phyloP scores from a whole-genome alignment of 306 rosid genomes.

The Styphnolobium japonicum region DNA sequence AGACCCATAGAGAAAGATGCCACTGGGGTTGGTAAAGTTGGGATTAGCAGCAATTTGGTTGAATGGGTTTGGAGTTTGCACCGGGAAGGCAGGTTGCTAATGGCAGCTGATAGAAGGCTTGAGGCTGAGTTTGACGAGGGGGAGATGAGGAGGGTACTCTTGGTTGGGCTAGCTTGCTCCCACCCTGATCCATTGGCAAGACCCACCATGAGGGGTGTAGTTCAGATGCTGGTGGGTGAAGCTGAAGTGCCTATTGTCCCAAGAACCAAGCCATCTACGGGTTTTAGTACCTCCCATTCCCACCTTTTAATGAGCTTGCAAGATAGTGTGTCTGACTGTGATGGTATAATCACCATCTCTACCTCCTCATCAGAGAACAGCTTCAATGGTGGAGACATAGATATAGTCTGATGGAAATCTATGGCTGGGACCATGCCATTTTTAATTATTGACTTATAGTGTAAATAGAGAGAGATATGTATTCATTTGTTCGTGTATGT shows the following conservation, averaged over 20 bases:
- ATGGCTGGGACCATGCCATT: neutral
- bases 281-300: constrained; percentile 71
- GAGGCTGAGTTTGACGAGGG: constrained; percentile 58
- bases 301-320: constrained; percentile 70
- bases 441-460: constrained; percentile 38
- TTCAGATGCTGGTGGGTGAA: constrained; percentile 88
- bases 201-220: constrained; percentile 83
- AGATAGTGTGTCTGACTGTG: constrained; percentile 87
- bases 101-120: constrained; percentile 69
- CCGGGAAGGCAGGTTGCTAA: constrained; percentile 62
- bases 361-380: constrained; percentile 66
- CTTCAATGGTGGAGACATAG: constrained; percentile 52
- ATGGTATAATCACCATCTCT: constrained; percentile 69
- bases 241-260: constrained; percentile 87
- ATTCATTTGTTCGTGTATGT: constrained; percentile 52
- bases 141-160: constrained; percentile 66
- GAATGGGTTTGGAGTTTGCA: constrained; percentile 98
- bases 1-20: constrained; percentile 85
- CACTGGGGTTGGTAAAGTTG: constrained; percentile 48
- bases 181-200: constrained; percentile 75
- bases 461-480: constrained; percentile 34
- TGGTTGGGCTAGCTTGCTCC: constrained; percentile 84
- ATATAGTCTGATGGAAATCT: constrained; percentile 46
- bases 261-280: constrained; percentile 62
- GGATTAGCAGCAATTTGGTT: constrained; percentile 67